A percentile compares a stretch with the other conserved stretches of the same genome.
Conservation (phyloP, 352 stramenopile genomes). For the Pythium apleroticum region DNA sequence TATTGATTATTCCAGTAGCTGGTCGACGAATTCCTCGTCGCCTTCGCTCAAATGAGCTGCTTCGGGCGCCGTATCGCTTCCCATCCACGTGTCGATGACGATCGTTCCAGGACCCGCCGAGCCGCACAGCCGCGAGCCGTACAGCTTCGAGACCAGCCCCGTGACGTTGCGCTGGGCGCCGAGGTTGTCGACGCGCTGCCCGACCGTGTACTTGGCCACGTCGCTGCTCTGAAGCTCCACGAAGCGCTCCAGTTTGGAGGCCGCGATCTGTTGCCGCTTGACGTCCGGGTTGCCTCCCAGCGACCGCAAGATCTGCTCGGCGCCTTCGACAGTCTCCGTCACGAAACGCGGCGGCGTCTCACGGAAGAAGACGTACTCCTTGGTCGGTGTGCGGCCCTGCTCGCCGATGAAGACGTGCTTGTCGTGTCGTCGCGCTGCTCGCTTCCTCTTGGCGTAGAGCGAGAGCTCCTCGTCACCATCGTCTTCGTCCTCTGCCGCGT, state of each 20-base stretch:
- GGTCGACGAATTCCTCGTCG: constrained; percentile 5
- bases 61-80: constrained; percentile 20
- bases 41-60: constrained; percentile 1
- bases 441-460: constrained; percentile 56
- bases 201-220: constrained; percentile 73
- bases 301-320: constrained; percentile 35
- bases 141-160: constrained; percentile 68
- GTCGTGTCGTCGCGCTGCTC: constrained; percentile 32
- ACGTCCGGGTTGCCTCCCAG: constrained; percentile 43
- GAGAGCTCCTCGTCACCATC: constrained; percentile 34
- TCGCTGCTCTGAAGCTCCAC: constrained; percentile 82
- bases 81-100: constrained; percentile 58
- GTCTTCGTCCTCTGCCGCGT: neutral
- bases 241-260: constrained; percentile 41
- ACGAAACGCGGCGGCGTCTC: constrained; percentile 80
- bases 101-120: constrained; percentile 64
- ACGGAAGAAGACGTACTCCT: constrained; percentile 85
- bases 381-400: constrained; percentile 58
- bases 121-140: constrained; percentile 69
- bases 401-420: constrained; percentile 68
- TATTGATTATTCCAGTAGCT: constrained; percentile 11
- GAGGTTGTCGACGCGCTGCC: constrained; percentile 52
- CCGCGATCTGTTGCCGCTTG: constrained; percentile 35
- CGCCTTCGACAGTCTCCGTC: constrained; percentile 70
- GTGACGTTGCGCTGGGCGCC: constrained; percentile 52